Conservation (phyloP, 2,329 filamentous ascomycete genomes). For the Penicillium sp. region DNA sequence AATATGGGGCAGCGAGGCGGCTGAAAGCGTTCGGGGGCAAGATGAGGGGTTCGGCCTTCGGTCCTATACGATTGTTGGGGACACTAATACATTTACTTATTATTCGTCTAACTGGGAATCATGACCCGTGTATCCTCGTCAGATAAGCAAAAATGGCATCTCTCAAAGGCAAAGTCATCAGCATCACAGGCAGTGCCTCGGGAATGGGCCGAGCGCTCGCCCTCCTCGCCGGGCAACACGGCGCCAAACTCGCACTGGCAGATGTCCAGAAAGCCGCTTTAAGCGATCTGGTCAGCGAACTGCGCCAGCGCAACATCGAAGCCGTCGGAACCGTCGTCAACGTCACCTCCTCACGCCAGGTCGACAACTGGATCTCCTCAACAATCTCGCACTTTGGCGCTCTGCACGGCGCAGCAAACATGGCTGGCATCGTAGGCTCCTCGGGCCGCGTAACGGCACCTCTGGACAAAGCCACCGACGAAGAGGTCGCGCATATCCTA, state of each 20-base stretch:
- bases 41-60: too few species aligned
- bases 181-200: conserved; percentile 6
- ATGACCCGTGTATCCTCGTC: too few species aligned
- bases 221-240: background rate
- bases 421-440: background rate
- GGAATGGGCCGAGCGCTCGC: background rate
- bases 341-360: background rate
- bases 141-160: background rate
- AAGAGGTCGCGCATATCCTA: conserved; percentile 6
- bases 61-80: too few species aligned
- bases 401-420: conserved; percentile 7
- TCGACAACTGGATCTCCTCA: conserved; percentile 4
- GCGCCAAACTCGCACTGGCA: conserved; percentile 5
- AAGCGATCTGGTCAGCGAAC: background rate
- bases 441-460: too few species aligned
- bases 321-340: background rate
- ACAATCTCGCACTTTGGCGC: background rate
- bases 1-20: too few species aligned
- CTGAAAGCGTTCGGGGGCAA: too few species aligned
- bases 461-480: background rate
- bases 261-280: background rate
- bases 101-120: too few species aligned
- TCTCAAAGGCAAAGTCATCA: conserved; percentile 9
- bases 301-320: background rate
- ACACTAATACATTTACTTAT: too few species aligned